These are phyloP conservation scores for Cryptomeria japonica DNA, from an alignment of 75 land plant genomes.

Conservation along the genomic window DNA sequence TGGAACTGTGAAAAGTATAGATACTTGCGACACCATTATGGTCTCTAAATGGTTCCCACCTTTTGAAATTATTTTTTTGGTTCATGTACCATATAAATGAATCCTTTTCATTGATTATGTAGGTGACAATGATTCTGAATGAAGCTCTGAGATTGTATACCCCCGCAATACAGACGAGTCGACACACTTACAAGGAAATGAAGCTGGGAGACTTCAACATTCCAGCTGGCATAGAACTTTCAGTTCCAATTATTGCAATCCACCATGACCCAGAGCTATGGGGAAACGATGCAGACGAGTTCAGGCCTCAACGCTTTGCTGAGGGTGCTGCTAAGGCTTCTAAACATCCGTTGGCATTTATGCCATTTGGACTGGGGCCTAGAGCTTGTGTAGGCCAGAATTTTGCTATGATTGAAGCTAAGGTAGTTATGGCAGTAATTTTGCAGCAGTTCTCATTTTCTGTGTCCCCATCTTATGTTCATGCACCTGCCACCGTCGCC, in stretches of 20 bases:
- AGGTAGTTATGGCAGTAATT: no score
- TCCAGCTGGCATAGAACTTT: conserved; percentile 37
- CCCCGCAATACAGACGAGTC: background rate
- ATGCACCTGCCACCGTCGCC: conserved; percentile 22
- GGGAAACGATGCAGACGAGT: conserved; percentile 61
- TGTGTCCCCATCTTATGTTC: conserved; percentile 41
- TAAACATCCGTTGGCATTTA: conserved; percentile 34
- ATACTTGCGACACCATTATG: background rate
- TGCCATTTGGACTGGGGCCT: conserved; percentile 49
- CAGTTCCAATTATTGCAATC: conserved; percentile 33
- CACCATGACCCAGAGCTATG: conserved; percentile 52
- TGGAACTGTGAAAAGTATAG: background rate
- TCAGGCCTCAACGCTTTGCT: conserved; percentile 49
- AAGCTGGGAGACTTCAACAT: conserved; percentile 36
- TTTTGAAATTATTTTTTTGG: no score
- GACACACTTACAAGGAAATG: conserved; percentile 13
- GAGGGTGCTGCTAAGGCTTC: conserved; percentile 24
- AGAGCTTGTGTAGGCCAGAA: background rate
- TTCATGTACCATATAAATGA: background rate
- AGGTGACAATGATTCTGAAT: conserved; percentile 1
- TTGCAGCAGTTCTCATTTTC: background rate
- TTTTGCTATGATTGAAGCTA: background rate
- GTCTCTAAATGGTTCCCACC: background rate
- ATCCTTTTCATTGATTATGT: background rate
- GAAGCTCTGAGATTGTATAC: background rate